Conservation (phyloP, 441 rosid genomes). For the Cnidoscolus chayamansa region DNA sequence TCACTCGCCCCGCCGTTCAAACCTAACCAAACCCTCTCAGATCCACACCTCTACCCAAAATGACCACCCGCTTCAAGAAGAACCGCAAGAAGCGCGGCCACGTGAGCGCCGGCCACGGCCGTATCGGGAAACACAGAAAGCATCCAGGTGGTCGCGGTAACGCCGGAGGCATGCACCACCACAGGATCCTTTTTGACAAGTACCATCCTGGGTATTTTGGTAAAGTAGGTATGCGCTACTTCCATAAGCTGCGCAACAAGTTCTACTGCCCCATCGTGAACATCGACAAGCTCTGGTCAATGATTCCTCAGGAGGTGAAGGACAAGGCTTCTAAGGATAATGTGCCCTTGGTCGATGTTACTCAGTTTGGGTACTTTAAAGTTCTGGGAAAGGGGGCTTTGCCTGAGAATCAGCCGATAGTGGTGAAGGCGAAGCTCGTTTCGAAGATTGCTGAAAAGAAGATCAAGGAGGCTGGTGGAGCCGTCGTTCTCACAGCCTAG, state of each 20-base stretch:
- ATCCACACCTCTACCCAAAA: slow-evolving; percentile 11
- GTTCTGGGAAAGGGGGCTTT: slow-evolving; percentile 72
- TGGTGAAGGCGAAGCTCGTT: slow-evolving; percentile 71
- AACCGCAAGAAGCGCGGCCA: slow-evolving; percentile 91
- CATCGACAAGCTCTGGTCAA: slow-evolving; percentile 78
- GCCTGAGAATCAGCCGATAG: slow-evolving; percentile 63
- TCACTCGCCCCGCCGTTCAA: slow-evolving; percentile 13
- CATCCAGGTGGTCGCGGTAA: slow-evolving; percentile 91
- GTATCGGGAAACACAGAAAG: slow-evolving; percentile 83
- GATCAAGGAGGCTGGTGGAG: slow-evolving; percentile 82
- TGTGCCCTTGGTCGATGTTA: slow-evolving; percentile 72
- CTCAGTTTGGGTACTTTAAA: slow-evolving; percentile 76
- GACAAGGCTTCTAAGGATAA: slow-evolving; percentile 58
- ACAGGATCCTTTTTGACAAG: slow-evolving; percentile 85
- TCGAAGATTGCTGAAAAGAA: slow-evolving; percentile 85
- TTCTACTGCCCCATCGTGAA: slow-evolving; percentile 74
- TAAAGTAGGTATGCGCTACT: slow-evolving; percentile 87
- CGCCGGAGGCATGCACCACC: slow-evolving; percentile 93
- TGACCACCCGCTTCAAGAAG: slow-evolving; percentile 80
- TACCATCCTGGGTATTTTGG: slow-evolving; percentile 92
- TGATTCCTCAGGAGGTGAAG: slow-evolving; percentile 60
- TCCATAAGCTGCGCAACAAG: slow-evolving; percentile 82
- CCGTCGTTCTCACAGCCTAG: slow-evolving; percentile 66
- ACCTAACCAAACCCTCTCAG: slow-evolving; percentile 11
- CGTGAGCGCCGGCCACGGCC: slow-evolving; percentile 87